These are phyloP conservation scores for sorghum (Sorghum bicolor) DNA, from an alignment of 176 grass and related monocot species.

Conservation along the genomic window DNA sequence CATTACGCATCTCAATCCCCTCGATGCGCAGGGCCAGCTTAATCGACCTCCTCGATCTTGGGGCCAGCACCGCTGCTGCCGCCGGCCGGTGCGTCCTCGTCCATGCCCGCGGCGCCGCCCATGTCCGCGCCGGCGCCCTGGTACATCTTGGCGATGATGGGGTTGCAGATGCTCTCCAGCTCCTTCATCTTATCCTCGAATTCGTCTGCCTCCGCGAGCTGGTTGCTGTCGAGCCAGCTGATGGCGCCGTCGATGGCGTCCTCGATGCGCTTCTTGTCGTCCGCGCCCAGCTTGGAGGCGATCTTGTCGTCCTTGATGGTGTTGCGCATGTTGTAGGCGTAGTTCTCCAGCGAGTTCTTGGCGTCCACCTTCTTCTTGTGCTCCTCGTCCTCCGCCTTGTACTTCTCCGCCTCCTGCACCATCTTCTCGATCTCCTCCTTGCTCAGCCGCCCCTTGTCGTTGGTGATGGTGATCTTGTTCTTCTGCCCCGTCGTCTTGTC, in stretches of 20 bases:
- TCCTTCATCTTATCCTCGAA: slow-evolving; percentile 67
- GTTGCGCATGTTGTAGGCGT: slow-evolving; percentile 89
- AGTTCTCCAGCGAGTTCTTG: slow-evolving; percentile 81
- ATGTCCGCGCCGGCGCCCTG: slow-evolving; percentile 37
- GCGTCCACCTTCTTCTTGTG: slow-evolving; percentile 85
- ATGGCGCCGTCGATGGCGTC: slow-evolving; percentile 45
- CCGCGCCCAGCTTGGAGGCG: slow-evolving; percentile 39
- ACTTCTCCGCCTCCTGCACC: slow-evolving; percentile 65
- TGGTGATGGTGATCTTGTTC: slow-evolving; percentile 72
- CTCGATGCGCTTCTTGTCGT: slow-evolving; percentile 55
- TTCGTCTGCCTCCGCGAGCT: slow-evolving; percentile 47
- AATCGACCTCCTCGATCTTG: slow-evolving; percentile 64
- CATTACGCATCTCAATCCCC: not conserved
- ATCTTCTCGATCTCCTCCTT: slow-evolving; percentile 80
- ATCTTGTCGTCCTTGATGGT: slow-evolving; percentile 69
- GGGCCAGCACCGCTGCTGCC: slow-evolving; percentile 34
- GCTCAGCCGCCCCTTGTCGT: slow-evolving; percentile 63
- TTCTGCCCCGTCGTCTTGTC: slow-evolving; percentile 70
- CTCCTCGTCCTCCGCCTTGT: slow-evolving; percentile 66
- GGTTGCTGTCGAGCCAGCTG: slow-evolving; percentile 51
- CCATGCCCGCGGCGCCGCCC: slow-evolving; percentile 34
- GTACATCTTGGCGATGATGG: slow-evolving; percentile 66
- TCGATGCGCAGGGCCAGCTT: not conserved
- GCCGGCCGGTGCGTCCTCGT: slow-evolving; percentile 34
- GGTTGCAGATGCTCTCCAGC: slow-evolving; percentile 59